Conservation (phyloP, 192 early-diverging fungal genomes). For the Phlyctochytrium planicorne region DNA sequence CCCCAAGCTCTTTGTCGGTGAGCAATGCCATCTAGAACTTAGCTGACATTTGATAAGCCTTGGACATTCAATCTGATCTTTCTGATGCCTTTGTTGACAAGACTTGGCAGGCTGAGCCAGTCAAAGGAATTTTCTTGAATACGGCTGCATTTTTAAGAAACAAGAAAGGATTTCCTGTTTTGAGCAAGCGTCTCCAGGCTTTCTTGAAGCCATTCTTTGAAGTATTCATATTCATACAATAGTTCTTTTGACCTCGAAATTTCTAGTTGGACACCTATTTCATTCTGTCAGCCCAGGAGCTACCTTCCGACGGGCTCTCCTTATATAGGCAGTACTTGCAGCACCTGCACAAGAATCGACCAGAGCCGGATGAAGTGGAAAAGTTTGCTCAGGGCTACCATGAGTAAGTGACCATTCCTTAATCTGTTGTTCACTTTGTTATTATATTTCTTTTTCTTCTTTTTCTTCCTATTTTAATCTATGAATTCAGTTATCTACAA, state of each 20-base stretch:
- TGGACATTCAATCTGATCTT: constrained; percentile 55
- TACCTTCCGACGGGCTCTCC: constrained; percentile 42
- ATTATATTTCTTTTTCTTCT: no score
- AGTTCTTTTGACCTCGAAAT: no score
- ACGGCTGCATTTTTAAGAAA: constrained; percentile 74
- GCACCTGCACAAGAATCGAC: constrained; percentile 65
- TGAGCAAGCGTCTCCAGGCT: constrained; percentile 73
- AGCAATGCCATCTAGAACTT: neutral
- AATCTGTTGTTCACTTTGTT: no score
- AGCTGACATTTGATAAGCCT: constrained; percentile 45
- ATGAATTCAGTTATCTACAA: constrained; percentile 23
- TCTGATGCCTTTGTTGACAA: constrained; percentile 40
- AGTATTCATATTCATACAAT: neutral
- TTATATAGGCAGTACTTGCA: constrained; percentile 77
- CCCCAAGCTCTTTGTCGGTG: constrained; percentile 60
- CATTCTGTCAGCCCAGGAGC: constrained; percentile 20
- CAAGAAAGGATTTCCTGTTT: constrained; percentile 83
- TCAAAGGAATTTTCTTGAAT: constrained; percentile 73
- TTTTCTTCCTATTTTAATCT: no score
- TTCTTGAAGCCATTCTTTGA: constrained; percentile 57
- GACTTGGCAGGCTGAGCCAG: constrained; percentile 87
- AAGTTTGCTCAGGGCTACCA: constrained; percentile 82
- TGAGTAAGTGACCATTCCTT: constrained; percentile 69
- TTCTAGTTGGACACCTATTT: neutral
- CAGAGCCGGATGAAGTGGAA: constrained; percentile 62